Evolutionary conservation across 208 protist genomes (phyloP).

Genomic region (Phytomonas francai): DNA sequence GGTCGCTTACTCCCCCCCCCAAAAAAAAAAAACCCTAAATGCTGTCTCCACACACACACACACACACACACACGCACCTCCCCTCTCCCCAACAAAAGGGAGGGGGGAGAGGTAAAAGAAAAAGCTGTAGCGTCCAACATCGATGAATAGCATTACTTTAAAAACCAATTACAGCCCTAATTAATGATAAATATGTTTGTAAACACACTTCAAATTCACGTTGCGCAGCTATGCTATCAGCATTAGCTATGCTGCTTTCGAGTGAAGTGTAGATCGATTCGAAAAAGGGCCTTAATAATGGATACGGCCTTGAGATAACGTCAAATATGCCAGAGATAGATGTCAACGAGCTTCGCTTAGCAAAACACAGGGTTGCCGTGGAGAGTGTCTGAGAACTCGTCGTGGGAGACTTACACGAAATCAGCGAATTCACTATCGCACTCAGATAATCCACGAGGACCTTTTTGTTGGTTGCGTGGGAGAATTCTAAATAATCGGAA

Average conservation of each 20-base stretch:
- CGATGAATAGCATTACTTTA: not conserved
- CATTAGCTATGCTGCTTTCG: not conserved
- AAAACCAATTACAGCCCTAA: not conserved
- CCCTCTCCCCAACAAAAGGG: no score
- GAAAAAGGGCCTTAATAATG: constrained; percentile 14
- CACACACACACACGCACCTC: no score
- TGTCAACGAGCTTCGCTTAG: constrained; percentile 10
- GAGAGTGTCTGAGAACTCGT: constrained; percentile 24
- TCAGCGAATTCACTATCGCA: constrained; percentile 22
- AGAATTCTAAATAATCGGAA: constrained; percentile 26
- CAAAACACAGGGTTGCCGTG: constrained; percentile 17
- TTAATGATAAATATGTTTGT: not conserved
- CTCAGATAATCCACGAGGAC: constrained; percentile 20
- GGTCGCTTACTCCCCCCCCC: not conserved
- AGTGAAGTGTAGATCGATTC: constrained; percentile 11
- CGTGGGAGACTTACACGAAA: constrained; percentile 18
- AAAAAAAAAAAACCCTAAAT: no score
- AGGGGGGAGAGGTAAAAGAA: not conserved
- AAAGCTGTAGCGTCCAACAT: not conserved
- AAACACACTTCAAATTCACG: not conserved
- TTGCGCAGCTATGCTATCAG: not conserved
- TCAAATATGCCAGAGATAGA: constrained; percentile 12
- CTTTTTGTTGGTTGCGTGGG: constrained; percentile 11
- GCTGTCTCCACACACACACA: no score
- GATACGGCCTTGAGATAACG: constrained; percentile 12